phyloP scores from a whole-genome alignment of 2,329 filamentous ascomycete species.

The Cladophialophora chaetospira region DNA sequence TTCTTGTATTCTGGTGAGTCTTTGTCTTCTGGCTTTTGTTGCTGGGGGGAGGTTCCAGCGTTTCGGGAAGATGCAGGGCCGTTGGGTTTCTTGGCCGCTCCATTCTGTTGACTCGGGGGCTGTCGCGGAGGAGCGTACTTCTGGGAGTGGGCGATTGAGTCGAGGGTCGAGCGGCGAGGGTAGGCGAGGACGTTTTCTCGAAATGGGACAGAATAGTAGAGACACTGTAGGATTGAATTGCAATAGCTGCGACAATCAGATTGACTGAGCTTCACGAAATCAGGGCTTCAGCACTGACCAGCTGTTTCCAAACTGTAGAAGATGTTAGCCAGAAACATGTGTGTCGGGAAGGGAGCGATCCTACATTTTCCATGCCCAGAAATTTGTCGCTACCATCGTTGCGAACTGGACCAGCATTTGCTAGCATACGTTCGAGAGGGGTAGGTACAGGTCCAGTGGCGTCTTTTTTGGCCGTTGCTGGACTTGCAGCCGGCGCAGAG shows the following conservation, averaged over 20 bases:
- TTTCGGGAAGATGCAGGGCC: conserved; percentile 39
- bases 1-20: conserved; percentile 98
- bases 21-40: conserved; percentile 81
- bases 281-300: conserved; percentile 63
- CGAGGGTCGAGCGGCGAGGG: conserved; percentile 69
- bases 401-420: conserved; percentile 76
- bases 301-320: conserved; percentile 85
- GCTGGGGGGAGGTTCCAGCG: conserved; percentile 42
- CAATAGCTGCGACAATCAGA: conserved; percentile 72
- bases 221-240: conserved; percentile 95
- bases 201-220: conserved; percentile 94
- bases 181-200: conserved; percentile 93
- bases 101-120: conserved; percentile 51
- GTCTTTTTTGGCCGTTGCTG: conserved; percentile 59
- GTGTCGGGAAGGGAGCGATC: conserved; percentile 39
- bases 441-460: conserved; percentile 58
- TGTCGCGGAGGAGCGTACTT: conserved; percentile 61
- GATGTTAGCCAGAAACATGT: conserved; percentile 3
- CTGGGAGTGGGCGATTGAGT: conserved; percentile 67
- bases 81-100: conserved; percentile 47
- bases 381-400: conserved; percentile 95
- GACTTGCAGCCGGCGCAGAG: conserved; percentile 19
- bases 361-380: conserved; percentile 96
- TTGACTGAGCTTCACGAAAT: conserved; percentile 22
- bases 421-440: conserved; percentile 72